Conservation (phyloP, 2,329 filamentous ascomycete genomes). For the Aspergillus novoparasiticus region DNA sequence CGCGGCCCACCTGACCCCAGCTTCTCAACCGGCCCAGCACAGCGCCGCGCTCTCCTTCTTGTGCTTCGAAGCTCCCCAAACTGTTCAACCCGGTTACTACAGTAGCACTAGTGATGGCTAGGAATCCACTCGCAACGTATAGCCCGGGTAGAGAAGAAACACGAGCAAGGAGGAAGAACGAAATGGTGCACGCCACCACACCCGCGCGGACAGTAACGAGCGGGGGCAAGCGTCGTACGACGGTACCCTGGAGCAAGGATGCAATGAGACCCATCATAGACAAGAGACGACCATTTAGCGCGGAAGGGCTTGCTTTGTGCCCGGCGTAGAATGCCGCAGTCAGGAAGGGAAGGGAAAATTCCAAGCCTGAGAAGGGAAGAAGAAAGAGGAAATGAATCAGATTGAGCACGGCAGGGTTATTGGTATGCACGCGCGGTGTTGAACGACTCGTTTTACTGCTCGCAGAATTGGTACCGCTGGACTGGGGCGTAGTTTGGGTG, state of each 20-base stretch:
- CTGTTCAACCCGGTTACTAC: constrained; percentile 94
- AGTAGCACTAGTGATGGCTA: constrained; percentile 89
- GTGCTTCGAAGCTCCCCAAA: constrained; percentile 85
- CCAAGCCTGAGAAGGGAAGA: constrained; percentile 96
- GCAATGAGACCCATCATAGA: constrained; percentile 91
- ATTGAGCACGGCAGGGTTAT: constrained; percentile 82
- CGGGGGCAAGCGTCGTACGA: constrained; percentile 82
- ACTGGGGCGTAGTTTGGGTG: constrained; percentile 27
- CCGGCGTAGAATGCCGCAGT: constrained; percentile 92
- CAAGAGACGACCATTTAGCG: constrained; percentile 80
- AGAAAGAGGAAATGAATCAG: constrained; percentile 86
- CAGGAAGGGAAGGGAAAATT: constrained; percentile 96
- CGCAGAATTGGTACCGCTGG: constrained; percentile 4
- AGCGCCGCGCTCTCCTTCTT: constrained; percentile 75
- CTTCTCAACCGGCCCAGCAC: constrained; percentile 82
- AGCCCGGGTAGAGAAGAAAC: constrained; percentile 69
- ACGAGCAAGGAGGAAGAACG: constrained; percentile 77
- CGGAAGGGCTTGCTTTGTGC: constrained; percentile 54
- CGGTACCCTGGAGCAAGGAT: constrained; percentile 87
- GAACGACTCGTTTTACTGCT: neutral
- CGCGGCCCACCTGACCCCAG: constrained; percentile 83
- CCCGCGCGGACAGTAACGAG: constrained; percentile 78
- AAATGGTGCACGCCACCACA: constrained; percentile 72
- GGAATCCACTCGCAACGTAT: constrained; percentile 78
- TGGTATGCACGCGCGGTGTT: constrained; percentile 61